Evolutionary conservation across 495 filamentous ascomycete species (phyloP).

Genomic region (Penicillium goetzii): DNA sequence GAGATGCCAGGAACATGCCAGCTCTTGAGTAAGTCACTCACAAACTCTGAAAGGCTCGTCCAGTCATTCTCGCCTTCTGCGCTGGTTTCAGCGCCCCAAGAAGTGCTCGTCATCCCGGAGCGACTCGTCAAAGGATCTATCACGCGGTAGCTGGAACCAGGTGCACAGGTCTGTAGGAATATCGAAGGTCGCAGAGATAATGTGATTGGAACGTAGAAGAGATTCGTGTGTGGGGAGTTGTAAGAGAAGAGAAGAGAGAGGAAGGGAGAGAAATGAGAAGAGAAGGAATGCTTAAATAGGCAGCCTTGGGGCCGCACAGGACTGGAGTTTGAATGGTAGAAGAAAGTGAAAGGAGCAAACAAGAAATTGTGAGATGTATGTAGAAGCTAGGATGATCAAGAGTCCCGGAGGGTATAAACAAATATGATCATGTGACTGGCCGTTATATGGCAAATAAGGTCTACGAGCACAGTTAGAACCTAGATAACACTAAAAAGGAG

Average conservation of each 20-base stretch:
- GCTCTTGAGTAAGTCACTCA: background rate
- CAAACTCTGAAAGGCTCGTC: background rate
- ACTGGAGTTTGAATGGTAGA: background rate
- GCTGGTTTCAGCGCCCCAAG: background rate
- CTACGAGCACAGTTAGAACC: background rate
- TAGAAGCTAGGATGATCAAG: no score
- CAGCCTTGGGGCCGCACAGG: no score
- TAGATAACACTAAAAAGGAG: background rate
- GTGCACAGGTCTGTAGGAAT: no score
- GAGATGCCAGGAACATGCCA: constrained; percentile 55
- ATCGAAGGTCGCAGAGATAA: background rate
- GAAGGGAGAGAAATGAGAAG: no score
- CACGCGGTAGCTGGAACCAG: background rate
- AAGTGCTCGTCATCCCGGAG: background rate
- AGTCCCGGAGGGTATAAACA: background rate
- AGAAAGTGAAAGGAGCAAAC: background rate
- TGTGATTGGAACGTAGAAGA: background rate
- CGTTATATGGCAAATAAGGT: background rate
- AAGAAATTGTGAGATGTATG: no score
- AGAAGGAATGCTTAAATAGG: no score
- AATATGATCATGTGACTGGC: background rate
- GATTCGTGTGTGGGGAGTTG: no score
- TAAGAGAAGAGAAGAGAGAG: no score
- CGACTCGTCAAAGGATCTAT: background rate
- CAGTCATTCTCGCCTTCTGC: background rate